Base-by-base conservation (phyloP, 2,329 filamentous ascomycete genomes). In the Trichophyton mentagrophytes region DNA sequence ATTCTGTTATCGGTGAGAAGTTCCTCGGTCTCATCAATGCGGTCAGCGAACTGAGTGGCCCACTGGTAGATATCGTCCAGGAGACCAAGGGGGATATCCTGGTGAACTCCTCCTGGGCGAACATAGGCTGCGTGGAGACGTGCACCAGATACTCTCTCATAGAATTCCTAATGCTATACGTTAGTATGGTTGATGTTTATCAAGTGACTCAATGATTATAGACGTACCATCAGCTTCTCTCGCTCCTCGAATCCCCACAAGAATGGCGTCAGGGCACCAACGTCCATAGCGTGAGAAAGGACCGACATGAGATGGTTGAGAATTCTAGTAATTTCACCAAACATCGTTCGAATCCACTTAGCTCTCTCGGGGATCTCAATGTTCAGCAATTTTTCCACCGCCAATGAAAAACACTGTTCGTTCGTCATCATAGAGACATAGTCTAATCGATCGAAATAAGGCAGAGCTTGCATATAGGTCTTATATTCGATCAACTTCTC, bases 401-500 rank as follows among this genome's bases (percentile, higher is more conserved):
- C 93, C 66, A 99, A 82, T 42, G 90, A 85, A 77, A 90, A 99
- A 73, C 90, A 96, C 78, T 99, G 93, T 82, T 99, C 93, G 77
- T 99, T 99, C 71, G 93, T 99, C 93, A 99, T 99, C 95, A 99
- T 99, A 70, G 90, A 96, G 68, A 96, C 91, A 76, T 99, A 99
- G 78, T 99, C 93, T 75, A 99, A 82, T 69, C 93, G 90, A 78
- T 99, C 93, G 74, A 99, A 99, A 81, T 99, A 99, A 61, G 93
- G 93, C 72, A 99, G 81, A 61, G 93, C 93, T 81, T 99, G 93
- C 71, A 97, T 83, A 73, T 99, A 99, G 69, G 92, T 96, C 83
- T 96, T 96, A 84, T 99, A 99, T 82, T 99, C 93, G 78, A 97
- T 97, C 78, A 99, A 85, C 83, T 99, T 99, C 82, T 99, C 93